Conservation (phyloP, 192 early-diverging fungal genomes). For the Lunasporangiospora selenospora region DNA sequence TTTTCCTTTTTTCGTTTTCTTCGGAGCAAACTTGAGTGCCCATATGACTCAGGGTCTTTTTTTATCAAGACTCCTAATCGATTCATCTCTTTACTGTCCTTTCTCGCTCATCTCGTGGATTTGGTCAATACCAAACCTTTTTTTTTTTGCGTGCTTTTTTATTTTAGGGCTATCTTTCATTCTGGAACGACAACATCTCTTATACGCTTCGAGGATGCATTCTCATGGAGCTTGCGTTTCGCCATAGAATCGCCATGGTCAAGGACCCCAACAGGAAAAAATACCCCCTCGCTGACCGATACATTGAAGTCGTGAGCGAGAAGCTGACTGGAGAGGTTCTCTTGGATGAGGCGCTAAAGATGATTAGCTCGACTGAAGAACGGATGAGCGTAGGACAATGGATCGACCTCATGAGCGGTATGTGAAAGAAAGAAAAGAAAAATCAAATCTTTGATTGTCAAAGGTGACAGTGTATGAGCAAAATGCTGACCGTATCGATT, state of each 20-base stretch:
- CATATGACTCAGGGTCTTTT: slow-evolving; percentile 2
- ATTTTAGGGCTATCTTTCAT: slow-evolving; percentile 49
- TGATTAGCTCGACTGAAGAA: slow-evolving; percentile 83
- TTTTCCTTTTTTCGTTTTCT: neutral
- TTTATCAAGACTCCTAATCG: neutral
- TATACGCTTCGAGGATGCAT: slow-evolving; percentile 92
- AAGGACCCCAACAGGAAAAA: slow-evolving; percentile 78
- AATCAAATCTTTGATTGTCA: neutral
- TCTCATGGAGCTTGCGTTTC: slow-evolving; percentile 90
- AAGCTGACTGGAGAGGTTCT: slow-evolving; percentile 90
- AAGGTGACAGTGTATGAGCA: neutral
- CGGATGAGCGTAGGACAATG: slow-evolving; percentile 80
- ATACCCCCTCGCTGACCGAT: slow-evolving; percentile 73
- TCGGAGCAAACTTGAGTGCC: slow-evolving; percentile 26
- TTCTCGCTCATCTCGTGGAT: neutral
- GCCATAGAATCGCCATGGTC: slow-evolving; percentile 79
- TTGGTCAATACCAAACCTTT: slow-evolving; percentile 4
- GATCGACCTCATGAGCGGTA: slow-evolving; percentile 96
- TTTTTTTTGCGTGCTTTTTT: neutral
- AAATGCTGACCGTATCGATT: neutral
- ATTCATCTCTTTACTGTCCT: slow-evolving; percentile 1
- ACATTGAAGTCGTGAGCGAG: slow-evolving; percentile 81
- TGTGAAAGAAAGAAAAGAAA: slow-evolving; percentile 4
- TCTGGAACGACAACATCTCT: slow-evolving; percentile 97
- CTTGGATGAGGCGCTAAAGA: slow-evolving; percentile 87